Base-by-base conservation (phyloP, 2,329 filamentous ascomycete species). In the Alternaria conjuncta region DNA sequence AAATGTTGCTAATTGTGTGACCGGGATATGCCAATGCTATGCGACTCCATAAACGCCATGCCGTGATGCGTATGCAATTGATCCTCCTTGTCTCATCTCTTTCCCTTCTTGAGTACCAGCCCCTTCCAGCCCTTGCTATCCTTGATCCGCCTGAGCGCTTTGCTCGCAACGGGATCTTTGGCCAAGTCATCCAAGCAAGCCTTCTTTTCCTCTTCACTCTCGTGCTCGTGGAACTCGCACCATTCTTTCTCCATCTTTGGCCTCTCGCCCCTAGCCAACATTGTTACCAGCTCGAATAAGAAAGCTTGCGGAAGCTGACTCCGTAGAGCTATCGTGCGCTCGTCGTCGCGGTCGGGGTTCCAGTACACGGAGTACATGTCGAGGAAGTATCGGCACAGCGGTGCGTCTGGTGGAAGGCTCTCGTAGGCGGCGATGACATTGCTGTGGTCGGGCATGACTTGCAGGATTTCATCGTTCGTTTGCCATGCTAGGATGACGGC, bases 101-200 rank as follows among this genome's bases (percentile, higher is more conserved):
- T 79, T 3, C 76, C 75, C 63, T 79, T 79, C 69, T 79, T 79
- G 60, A 77, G 63, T 18, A 79, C 75, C 32, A 79, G 63, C 0
- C 76, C 75, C 58, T 79, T 79, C 76, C 76, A 79, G 32, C 75
- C 74, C 54, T 79, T 79, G 18, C 72, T 77, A 55, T 79, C 76
- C 32, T 70, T 68, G n/a, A 78, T 75, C 18, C 75, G 69, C 55
- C 76, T 70, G 41, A 78, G 56, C 1, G 76, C 76, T 51, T 76
- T 77, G 9, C 72, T 71, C 5, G 71, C 69, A 6, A 76, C 68
- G 1, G 74, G 66, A 44, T 78, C 74, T 47, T 76, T 77, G 20
- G 65, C 68, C 56, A 79, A 50, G 10, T 74, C 72, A 9, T 79
- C 75, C n/a, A 72, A 61, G 32, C 76, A 79, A 8, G 67, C 66